Percentiles rank a stretch among this genome's conserved stretches.
phyloP scores from a whole-genome alignment of 495 filamentous ascomycete species.

The Lepraria neglecta region DNA sequence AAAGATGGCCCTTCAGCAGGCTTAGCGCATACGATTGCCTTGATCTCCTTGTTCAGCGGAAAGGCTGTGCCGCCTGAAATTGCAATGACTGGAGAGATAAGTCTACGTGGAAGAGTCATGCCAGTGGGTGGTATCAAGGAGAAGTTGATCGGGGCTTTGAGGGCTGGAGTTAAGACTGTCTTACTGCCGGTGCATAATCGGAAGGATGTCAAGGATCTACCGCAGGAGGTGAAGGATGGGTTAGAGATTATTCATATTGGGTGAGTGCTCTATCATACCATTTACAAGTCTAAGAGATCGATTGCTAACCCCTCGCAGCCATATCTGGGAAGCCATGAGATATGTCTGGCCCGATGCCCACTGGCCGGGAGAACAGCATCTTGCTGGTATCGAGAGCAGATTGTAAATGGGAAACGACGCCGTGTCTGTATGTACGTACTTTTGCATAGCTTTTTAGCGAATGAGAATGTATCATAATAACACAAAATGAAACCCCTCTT shows the following conservation, averaged over 20 bases:
- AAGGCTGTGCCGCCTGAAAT: conserved; percentile 85
- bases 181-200: conserved; percentile 80
- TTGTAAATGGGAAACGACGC: conserved; percentile 40
- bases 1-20: conserved; percentile 90
- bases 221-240: conserved; percentile 80
- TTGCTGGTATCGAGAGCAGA: conserved; percentile 56
- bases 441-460: background rate
- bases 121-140: conserved; percentile 97
- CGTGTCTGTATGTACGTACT: background rate
- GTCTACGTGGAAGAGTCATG: conserved; percentile 77
- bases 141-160: conserved; percentile 90
- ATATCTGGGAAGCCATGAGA: conserved; percentile 84
- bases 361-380: conserved; percentile 65
- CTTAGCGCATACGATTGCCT: conserved; percentile 85
- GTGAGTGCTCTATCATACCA: background rate
- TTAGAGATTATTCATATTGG: conserved; percentile 79
- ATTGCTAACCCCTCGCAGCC: conserved; percentile 23
- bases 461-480: background rate
- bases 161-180: conserved; percentile 92
- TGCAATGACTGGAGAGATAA: conserved; percentile 96
- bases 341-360: conserved; percentile 77
- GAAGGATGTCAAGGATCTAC: conserved; percentile 90
- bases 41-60: conserved; percentile 86
- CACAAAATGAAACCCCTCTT: background rate
- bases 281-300: background rate